Conservation (phyloP, 345 rosid genomes). For the Salix brachista region DNA sequence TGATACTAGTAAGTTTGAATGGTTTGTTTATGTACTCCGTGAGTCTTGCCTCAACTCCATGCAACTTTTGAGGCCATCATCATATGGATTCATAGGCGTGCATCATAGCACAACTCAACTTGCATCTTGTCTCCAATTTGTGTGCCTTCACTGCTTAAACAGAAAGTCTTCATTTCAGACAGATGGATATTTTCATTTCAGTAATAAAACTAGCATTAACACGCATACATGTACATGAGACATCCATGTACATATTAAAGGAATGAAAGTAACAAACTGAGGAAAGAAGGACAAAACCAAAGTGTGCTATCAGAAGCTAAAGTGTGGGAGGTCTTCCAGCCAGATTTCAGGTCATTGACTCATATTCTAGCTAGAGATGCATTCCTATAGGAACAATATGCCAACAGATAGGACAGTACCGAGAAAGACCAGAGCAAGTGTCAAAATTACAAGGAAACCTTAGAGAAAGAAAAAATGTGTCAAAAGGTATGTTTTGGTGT, state of each 20-base stretch:
- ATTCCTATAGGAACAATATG: not conserved
- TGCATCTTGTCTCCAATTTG: not conserved
- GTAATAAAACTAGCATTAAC: not conserved
- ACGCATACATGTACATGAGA: not conserved
- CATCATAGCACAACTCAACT: not conserved
- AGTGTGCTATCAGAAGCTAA: not conserved
- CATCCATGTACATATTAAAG: not conserved
- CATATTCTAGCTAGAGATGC: not conserved
- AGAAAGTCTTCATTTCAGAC: not conserved
- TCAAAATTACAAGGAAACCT: not conserved
- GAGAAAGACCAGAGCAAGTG: not conserved
- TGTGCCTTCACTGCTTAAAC: not conserved
- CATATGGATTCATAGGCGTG: not conserved
- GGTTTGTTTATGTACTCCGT: not conserved
- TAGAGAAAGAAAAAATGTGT: not conserved
- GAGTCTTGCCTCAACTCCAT: not conserved
- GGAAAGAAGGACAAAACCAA: not conserved
- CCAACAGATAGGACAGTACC: not conserved
- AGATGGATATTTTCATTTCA: not conserved
- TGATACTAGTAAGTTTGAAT: not conserved
- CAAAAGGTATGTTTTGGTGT: not conserved
- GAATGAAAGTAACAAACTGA: not conserved
- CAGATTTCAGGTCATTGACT: not conserved
- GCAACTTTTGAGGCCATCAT: not conserved
- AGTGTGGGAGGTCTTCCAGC: not conserved